A percentile compares a stretch with the other conserved stretches of the same genome.
These are phyloP conservation scores for Parastagonospora nodorum DNA, from an alignment of 2,329 filamentous ascomycete genomes.

Conservation along the genomic window DNA sequence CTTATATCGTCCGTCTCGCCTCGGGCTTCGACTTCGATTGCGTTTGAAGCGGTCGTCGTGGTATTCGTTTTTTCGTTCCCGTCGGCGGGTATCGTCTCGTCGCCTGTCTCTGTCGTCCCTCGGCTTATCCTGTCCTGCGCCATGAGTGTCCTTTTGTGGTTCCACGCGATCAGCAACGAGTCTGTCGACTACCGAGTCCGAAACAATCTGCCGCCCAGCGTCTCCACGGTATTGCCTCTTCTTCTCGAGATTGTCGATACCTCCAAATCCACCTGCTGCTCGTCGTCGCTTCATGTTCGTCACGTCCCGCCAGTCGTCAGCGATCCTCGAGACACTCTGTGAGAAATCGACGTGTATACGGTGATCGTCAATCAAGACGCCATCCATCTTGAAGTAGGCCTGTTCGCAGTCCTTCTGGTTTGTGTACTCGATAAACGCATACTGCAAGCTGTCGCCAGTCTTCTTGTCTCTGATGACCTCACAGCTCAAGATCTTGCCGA, in stretches of 20 bases:
- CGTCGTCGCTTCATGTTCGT: constrained; percentile 79
- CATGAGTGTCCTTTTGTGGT: constrained; percentile 13
- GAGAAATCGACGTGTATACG: constrained; percentile 99
- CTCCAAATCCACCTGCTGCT: constrained; percentile 78
- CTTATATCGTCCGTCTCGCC: constrained; percentile 37
- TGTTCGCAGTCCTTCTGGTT: constrained; percentile 91
- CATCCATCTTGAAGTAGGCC: constrained; percentile 99
- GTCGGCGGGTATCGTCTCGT: constrained; percentile 49
- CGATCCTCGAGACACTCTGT: constrained; percentile 86
- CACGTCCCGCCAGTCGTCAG: constrained; percentile 84
- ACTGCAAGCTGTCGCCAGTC: constrained; percentile 93
- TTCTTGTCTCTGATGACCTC: constrained; percentile 94
- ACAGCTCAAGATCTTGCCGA: constrained; percentile 92
- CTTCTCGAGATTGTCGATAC: constrained; percentile 85
- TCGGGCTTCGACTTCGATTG: constrained; percentile 43
- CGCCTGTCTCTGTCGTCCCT: constrained; percentile 20
- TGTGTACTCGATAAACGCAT: constrained; percentile 96
- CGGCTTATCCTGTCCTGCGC: constrained; percentile 7
- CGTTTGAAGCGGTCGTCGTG: constrained; percentile 47
- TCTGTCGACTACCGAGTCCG: constrained; percentile 39
- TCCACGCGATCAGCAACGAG: constrained; percentile 35
- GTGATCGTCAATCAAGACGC: constrained; percentile 93
- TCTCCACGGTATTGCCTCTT: constrained; percentile 74
- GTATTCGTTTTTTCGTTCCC: constrained; percentile 41
- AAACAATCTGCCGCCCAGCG: constrained; percentile 32